Conservation (phyloP, 441 rosid species). For the Erysimum cheiri region DNA sequence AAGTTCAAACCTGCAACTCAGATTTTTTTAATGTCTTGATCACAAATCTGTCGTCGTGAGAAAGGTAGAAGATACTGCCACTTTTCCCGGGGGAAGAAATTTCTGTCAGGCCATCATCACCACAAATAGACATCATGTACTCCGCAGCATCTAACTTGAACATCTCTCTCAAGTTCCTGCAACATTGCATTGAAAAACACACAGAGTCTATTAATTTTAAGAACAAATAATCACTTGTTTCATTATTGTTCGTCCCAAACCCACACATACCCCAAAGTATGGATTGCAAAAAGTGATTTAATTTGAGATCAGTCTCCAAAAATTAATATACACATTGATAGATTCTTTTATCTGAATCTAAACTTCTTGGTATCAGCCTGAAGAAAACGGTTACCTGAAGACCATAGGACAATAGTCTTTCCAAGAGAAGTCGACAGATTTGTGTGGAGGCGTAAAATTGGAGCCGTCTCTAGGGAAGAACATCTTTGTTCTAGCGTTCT, state of each 20-base stretch:
- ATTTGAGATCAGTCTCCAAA: background rate
- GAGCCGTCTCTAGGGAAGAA: conserved; percentile 88
- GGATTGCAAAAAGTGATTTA: background rate
- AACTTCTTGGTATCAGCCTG: conserved; percentile 11
- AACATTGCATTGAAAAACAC: conserved; percentile 29
- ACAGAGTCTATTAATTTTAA: conserved; percentile 2
- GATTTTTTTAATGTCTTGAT: conserved; percentile 85
- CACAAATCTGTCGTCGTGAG: conserved; percentile 92
- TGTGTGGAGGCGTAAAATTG: conserved; percentile 89
- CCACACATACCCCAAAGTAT: background rate
- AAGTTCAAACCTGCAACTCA: conserved; percentile 81
- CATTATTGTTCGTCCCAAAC: background rate
- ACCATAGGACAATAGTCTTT: conserved; percentile 99
- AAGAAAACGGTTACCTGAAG: conserved; percentile 70
- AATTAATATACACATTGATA: conserved; percentile 10
- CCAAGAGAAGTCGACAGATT: conserved; percentile 88
- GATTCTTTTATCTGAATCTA: conserved; percentile 1
- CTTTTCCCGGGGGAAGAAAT: conserved; percentile 94
- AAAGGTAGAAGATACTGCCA: conserved; percentile 94
- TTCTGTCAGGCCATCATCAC: conserved; percentile 92
- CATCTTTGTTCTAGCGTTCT: conserved; percentile 93
- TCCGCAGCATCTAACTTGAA: conserved; percentile 98
- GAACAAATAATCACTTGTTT: background rate
- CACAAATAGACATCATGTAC: conserved; percentile 99
- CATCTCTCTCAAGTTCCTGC: conserved; percentile 96